A percentile compares a stretch with the other conserved stretches of the same genome.
These are phyloP conservation scores for Bolboschoenoplectus hybrid DNA, from an alignment of 202 grass and related monocot species.

Conservation along the genomic window DNA sequence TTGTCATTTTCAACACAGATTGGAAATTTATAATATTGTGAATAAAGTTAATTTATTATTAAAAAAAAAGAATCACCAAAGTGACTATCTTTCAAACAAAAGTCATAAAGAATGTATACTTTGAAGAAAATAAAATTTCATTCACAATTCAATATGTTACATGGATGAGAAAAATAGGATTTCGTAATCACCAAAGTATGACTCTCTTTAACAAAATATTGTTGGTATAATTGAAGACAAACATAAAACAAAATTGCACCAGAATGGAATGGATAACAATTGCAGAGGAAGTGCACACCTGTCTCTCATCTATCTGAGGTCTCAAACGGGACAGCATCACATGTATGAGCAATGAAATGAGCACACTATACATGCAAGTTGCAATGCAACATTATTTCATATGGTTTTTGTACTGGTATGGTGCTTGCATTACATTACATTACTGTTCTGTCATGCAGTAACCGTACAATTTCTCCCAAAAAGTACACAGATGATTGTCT, in stretches of 20 bases:
- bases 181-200: neutral
- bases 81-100: neutral
- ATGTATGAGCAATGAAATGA: constrained; percentile 38
- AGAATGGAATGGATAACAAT: neutral
- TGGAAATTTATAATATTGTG: neutral
- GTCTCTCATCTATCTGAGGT: neutral
- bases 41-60: neutral
- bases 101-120: neutral
- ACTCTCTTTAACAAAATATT: neutral
- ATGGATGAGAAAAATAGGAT: no score
- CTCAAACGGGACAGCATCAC: constrained; percentile 19
- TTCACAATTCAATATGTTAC: no score
- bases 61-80: neutral
- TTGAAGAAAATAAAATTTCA: no score
- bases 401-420: constrained; percentile 22
- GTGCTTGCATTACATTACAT: constrained; percentile 13
- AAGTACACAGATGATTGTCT: constrained; percentile 22
- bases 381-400: neutral
- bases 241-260: neutral
- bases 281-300: neutral
- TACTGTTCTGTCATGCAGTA: constrained; percentile 24
- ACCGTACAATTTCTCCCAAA: constrained; percentile 14
- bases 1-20: neutral
- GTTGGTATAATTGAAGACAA: neutral
- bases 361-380: constrained; percentile 18